Percentiles rank a stretch among this genome's conserved stretches.
These are phyloP conservation scores for Nyctanthes arbortristis DNA, from an alignment of 257 asterid species.

Conservation along the genomic window DNA sequence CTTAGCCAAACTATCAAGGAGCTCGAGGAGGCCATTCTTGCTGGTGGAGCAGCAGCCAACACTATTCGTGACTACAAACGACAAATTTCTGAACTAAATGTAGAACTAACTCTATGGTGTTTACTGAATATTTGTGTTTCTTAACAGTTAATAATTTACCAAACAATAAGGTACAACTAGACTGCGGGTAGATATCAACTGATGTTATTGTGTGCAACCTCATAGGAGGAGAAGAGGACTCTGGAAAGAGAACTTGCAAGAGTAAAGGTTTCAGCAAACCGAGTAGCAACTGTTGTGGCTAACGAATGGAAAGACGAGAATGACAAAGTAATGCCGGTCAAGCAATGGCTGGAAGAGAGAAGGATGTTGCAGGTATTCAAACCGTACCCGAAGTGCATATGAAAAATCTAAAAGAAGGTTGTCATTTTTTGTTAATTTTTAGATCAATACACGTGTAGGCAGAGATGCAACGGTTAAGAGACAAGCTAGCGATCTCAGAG, in stretches of 20 bases:
- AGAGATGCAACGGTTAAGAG: slow-evolving; percentile 81
- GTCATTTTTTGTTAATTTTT: slow-evolving; percentile 2
- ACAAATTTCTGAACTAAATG: slow-evolving; percentile 71
- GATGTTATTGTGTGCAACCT: slow-evolving; percentile 12
- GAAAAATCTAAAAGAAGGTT: not conserved
- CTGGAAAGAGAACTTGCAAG: slow-evolving; percentile 90
- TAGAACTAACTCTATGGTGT: slow-evolving; percentile 13
- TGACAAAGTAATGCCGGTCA: slow-evolving; percentile 93
- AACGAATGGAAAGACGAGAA: slow-evolving; percentile 96
- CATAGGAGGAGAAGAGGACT: slow-evolving; percentile 88
- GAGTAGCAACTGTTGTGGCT: slow-evolving; percentile 79
- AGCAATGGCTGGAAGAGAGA: slow-evolving; percentile 97
- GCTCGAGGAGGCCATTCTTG: slow-evolving; percentile 92
- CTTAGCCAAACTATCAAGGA: slow-evolving; percentile 73
- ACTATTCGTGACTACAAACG: slow-evolving; percentile 68
- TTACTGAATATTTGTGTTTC: slow-evolving; percentile 2
- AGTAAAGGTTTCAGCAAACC: slow-evolving; percentile 77
- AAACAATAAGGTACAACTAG: not conserved
- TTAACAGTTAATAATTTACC: slow-evolving; percentile 2
- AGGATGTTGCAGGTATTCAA: slow-evolving; percentile 63
- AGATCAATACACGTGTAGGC: slow-evolving; percentile 46
- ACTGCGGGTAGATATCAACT: slow-evolving; percentile 1
- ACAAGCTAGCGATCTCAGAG: slow-evolving; percentile 69
- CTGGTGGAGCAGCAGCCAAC: slow-evolving; percentile 86
- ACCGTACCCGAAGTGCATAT: not conserved